Percentiles rank a stretch among this genome's conserved stretches.
phyloP scores from a whole-genome alignment of 495 filamentous ascomycete species.

The Hypoxylon trugodes region DNA sequence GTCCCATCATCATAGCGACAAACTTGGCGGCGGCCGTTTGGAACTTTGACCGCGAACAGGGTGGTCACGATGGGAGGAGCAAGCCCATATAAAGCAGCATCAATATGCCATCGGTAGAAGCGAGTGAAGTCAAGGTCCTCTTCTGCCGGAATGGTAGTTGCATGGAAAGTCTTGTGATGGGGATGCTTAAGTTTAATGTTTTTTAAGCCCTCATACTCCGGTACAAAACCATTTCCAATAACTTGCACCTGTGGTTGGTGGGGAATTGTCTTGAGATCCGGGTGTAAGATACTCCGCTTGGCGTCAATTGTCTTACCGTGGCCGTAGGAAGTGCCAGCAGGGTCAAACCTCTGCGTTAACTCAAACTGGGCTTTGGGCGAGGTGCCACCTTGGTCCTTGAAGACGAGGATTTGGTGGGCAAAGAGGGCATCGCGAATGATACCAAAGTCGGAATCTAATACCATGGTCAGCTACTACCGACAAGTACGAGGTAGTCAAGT shows the following conservation, averaged over 20 bases:
- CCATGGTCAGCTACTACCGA: neutral
- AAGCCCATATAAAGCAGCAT: slow-evolving; percentile 76
- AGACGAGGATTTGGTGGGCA: slow-evolving; percentile 68
- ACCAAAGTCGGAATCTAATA: slow-evolving; percentile 65
- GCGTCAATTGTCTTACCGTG: slow-evolving; percentile 74
- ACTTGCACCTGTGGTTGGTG: slow-evolving; percentile 82
- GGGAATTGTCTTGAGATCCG: slow-evolving; percentile 79
- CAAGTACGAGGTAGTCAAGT: neutral
- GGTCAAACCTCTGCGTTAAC: slow-evolving; percentile 75
- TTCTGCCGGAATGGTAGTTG: slow-evolving; percentile 65
- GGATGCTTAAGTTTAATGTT: slow-evolving; percentile 75
- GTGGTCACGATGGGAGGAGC: slow-evolving; percentile 75
- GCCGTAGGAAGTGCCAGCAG: slow-evolving; percentile 68
- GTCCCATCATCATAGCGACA: slow-evolving; percentile 76
- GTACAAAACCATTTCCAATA: slow-evolving; percentile 74
- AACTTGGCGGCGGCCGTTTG: slow-evolving; percentile 68
- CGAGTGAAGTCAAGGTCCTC: slow-evolving; percentile 73
- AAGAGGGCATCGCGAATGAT: slow-evolving; percentile 68
- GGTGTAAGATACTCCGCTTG: slow-evolving; percentile 74
- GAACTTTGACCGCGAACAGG: slow-evolving; percentile 72
- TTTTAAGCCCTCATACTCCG: slow-evolving; percentile 70
- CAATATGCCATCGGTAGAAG: slow-evolving; percentile 83
- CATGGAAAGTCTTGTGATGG: slow-evolving; percentile 78
- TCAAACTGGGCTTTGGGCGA: slow-evolving; percentile 74
- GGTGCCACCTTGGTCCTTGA: slow-evolving; percentile 70